Evolutionary conservation across 2,329 filamentous ascomycete species (phyloP).

Genomic region (Cladophialophora bantiana): DNA sequence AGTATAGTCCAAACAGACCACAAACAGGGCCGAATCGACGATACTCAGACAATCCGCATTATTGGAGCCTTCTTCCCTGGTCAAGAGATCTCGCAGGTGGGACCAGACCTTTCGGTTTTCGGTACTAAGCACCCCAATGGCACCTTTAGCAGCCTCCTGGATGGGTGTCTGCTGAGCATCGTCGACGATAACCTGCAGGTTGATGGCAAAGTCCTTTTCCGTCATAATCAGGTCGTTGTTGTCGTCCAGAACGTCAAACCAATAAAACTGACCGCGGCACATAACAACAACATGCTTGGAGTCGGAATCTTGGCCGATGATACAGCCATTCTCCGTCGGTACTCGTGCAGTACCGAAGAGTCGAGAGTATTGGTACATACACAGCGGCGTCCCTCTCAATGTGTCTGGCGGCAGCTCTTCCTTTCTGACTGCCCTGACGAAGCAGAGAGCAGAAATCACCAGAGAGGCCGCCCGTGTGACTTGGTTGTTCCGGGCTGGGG

Average conservation of each 20-base stretch:
- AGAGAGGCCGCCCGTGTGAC: slow-evolving; percentile 92
- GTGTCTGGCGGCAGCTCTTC: slow-evolving; percentile 93
- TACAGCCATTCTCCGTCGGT: slow-evolving; percentile 91
- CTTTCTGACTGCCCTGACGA: slow-evolving; percentile 88
- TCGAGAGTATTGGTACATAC: slow-evolving; percentile 98
- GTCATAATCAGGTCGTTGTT: slow-evolving; percentile 97
- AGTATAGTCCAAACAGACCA: slow-evolving; percentile 90
- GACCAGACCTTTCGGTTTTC: slow-evolving; percentile 98
- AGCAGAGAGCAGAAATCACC: slow-evolving; percentile 86
- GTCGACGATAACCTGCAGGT: slow-evolving; percentile 88
- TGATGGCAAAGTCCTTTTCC: slow-evolving; percentile 89
- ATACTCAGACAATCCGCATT: slow-evolving; percentile 96
- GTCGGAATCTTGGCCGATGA: slow-evolving; percentile 92
- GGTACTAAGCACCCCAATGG: slow-evolving; percentile 89
- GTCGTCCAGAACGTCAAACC: slow-evolving; percentile 96
- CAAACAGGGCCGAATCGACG: slow-evolving; percentile 90
- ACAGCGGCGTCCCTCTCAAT: slow-evolving; percentile 80
- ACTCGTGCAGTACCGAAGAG: slow-evolving; percentile 94
- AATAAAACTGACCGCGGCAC: slow-evolving; percentile 96
- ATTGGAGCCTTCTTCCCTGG: slow-evolving; percentile 84
- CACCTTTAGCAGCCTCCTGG: slow-evolving; percentile 93
- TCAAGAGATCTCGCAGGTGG: slow-evolving; percentile 84
- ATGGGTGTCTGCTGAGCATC: slow-evolving; percentile 90
- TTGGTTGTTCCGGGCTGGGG: slow-evolving; percentile 93
- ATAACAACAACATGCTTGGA: slow-evolving; percentile 93